These are phyloP conservation scores for Heritiera littoralis DNA, from an alignment of 345 rosid species.

Conservation along the genomic window DNA sequence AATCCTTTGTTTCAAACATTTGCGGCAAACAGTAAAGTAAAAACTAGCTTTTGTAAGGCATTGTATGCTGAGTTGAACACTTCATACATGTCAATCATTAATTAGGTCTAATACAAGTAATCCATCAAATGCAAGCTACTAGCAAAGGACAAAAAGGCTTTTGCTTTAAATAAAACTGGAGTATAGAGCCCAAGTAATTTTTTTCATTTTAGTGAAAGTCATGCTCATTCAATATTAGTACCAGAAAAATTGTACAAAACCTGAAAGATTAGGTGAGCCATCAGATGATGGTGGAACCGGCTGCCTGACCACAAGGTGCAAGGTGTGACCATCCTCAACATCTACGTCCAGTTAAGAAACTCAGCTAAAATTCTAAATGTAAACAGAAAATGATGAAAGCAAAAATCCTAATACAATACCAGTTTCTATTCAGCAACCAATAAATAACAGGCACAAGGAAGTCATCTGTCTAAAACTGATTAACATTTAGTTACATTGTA, in stretches of 20 bases:
- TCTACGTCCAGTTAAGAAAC: constrained; percentile 53
- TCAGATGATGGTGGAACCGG: constrained; percentile 52
- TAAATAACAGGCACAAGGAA: background rate
- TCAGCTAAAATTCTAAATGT: background rate
- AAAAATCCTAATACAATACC: background rate
- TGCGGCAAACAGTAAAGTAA: background rate
- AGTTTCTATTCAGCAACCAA: background rate
- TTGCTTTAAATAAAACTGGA: background rate
- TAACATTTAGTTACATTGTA: background rate
- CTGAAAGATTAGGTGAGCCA: constrained; percentile 47
- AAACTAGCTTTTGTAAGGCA: background rate
- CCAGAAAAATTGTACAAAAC: constrained; percentile 31
- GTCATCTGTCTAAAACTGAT: background rate
- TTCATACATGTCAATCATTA: background rate
- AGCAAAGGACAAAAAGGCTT: background rate
- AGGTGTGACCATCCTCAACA: constrained; percentile 86
- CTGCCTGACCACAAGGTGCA: constrained; percentile 82
- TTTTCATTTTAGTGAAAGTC: background rate
- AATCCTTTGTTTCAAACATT: background rate
- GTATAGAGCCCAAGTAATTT: background rate
- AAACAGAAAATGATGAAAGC: constrained; percentile 1
- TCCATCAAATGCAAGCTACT: background rate
- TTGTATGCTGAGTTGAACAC: background rate
- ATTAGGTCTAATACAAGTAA: constrained; percentile 6
- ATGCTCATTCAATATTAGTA: background rate